A percentile compares a stretch with the other conserved stretches of the same genome.
These are phyloP conservation scores for Oryza australiensis DNA, from an alignment of 176 grass and related monocot species.

Conservation along the genomic window DNA sequence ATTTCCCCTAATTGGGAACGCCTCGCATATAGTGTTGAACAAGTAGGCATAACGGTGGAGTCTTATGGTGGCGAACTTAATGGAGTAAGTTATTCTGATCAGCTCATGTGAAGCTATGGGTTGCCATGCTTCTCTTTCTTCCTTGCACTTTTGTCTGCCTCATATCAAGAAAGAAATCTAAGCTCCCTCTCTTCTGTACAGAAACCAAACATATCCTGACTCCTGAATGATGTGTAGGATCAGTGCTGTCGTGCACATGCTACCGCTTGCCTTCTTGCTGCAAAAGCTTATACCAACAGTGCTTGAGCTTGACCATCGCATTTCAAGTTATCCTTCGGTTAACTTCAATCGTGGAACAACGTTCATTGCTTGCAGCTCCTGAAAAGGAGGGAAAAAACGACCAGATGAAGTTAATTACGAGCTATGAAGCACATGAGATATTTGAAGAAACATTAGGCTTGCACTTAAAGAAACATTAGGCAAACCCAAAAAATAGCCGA, in stretches of 20 bases:
- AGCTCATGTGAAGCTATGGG: too few relatives aligned
- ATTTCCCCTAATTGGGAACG: too few relatives aligned
- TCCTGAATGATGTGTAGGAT: not conserved
- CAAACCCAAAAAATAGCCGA: not conserved
- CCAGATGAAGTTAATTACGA: not conserved
- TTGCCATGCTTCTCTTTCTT: too few relatives aligned
- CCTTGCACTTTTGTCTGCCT: too few relatives aligned
- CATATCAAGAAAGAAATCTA: too few relatives aligned
- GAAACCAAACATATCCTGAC: not conserved
- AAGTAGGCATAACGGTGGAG: too few relatives aligned
- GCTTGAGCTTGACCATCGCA: too few relatives aligned
- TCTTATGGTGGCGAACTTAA: too few relatives aligned
- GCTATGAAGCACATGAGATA: not conserved
- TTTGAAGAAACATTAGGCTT: not conserved
- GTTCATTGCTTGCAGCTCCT: constrained; percentile 94
- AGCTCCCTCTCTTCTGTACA: not conserved
- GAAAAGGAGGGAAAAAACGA: constrained; percentile 2
- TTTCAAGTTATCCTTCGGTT: constrained; percentile 54
- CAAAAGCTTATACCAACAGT: too few relatives aligned
- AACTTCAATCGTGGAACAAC: constrained; percentile 77
- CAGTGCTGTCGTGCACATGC: not conserved
- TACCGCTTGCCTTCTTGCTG: too few relatives aligned
- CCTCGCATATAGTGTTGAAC: too few relatives aligned
- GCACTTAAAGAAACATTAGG: not conserved
- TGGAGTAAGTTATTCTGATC: too few relatives aligned